phyloP scores from a whole-genome alignment of 1,284 basidiomycete genomes.

The Singerocomus inundabilis region DNA sequence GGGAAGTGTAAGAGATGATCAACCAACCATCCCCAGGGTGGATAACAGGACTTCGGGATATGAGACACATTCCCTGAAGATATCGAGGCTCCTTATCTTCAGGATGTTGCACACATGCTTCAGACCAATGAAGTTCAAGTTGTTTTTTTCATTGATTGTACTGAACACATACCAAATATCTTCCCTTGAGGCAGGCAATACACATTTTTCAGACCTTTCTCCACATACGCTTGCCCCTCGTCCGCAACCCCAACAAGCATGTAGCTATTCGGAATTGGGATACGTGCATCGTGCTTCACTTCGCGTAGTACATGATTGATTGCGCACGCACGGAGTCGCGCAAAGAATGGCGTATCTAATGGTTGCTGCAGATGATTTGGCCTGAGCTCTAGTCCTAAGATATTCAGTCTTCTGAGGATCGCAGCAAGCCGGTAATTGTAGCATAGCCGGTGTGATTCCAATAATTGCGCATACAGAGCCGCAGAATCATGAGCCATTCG shows the following conservation, averaged over 20 bases:
- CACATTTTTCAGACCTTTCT: constrained; percentile 48
- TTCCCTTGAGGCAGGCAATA: constrained; percentile 44
- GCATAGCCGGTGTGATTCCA: constrained; percentile 46
- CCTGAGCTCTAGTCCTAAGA: constrained; percentile 23
- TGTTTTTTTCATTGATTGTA: not conserved
- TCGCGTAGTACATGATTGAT: constrained; percentile 46
- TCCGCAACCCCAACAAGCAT: constrained; percentile 52
- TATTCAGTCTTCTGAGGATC: constrained; percentile 36
- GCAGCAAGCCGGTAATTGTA: constrained; percentile 41
- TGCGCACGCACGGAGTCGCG: constrained; percentile 32
- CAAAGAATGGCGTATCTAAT: constrained; percentile 20
- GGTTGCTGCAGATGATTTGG: constrained; percentile 31
- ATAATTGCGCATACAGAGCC: constrained; percentile 29
- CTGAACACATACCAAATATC: constrained; percentile 49
- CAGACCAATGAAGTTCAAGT: constrained; percentile 33
- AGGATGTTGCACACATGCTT: constrained; percentile 56
- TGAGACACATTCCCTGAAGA: constrained; percentile 55
- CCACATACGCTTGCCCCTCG: constrained; percentile 48
- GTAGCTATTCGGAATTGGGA: constrained; percentile 44
- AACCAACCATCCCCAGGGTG: constrained; percentile 57
- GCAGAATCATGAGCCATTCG: constrained; percentile 30
- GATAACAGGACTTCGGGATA: constrained; percentile 56
- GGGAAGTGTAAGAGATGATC: not conserved
- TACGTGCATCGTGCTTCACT: constrained; percentile 49
- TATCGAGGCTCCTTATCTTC: constrained; percentile 47